Evolutionary conservation across 192 early-diverging fungal species (phyloP).

Genomic region (Phlyctochytrium bullatum): DNA sequence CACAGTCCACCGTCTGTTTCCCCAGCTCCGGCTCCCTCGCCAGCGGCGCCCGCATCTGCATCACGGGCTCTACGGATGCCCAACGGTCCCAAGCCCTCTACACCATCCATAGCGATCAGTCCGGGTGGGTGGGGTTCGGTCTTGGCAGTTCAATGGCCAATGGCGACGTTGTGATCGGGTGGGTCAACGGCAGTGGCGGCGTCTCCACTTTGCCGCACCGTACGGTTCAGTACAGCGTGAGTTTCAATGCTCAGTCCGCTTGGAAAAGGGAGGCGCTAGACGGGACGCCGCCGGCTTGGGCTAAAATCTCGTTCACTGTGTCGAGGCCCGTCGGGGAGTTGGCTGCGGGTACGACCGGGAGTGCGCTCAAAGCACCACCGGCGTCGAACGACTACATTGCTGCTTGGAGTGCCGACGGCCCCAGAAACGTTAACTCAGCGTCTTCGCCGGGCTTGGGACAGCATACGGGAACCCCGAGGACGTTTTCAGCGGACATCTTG

Average conservation of each 20-base stretch:
- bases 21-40: not conserved
- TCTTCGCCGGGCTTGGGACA: not conserved
- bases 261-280: slow-evolving; percentile 6
- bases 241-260: not conserved
- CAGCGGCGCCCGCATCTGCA: not conserved
- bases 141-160: slow-evolving; percentile 11
- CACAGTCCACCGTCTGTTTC: not conserved
- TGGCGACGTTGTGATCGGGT: slow-evolving; percentile 16
- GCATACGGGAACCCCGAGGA: not conserved
- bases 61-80: slow-evolving; percentile 2
- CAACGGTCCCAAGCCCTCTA: not conserved
- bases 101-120: not conserved
- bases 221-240: slow-evolving; percentile 12
- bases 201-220: not conserved
- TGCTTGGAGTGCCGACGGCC: not conserved
- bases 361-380: not conserved
- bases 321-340: not conserved
- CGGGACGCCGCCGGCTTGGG: slow-evolving; percentile 13
- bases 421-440: not conserved
- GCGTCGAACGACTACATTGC: not conserved
- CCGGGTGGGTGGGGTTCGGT: slow-evolving; percentile 23
- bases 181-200: slow-evolving; percentile 1
- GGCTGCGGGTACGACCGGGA: not conserved
- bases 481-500: not conserved
- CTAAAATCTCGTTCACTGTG: slow-evolving; percentile 9